Evolutionary conservation across 2,329 filamentous ascomycete genomes (phyloP).

Genomic region (Sclerotinia nivalis): DNA sequence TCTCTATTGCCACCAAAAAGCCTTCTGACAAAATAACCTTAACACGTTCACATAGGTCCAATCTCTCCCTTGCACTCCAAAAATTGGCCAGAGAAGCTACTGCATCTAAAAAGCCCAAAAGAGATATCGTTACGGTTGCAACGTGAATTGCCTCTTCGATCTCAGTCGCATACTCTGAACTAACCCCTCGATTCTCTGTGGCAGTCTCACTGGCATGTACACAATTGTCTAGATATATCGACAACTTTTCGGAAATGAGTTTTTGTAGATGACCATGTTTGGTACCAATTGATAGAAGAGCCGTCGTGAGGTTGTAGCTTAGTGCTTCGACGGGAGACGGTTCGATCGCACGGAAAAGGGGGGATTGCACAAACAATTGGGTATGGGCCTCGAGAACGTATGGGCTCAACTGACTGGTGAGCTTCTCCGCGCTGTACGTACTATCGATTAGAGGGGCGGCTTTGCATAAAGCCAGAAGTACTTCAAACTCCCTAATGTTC

Average conservation of each 20-base stretch:
- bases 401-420: constrained; percentile 75
- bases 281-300: constrained; percentile 77
- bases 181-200: constrained; percentile 54
- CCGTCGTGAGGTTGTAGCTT: constrained; percentile 74
- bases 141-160: constrained; percentile 68
- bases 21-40: constrained; percentile 76
- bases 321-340: constrained; percentile 88
- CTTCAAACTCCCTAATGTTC: constrained; percentile 88
- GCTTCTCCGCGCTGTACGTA: constrained; percentile 70
- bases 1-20: constrained; percentile 84
- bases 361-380: constrained; percentile 76
- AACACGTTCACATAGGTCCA: constrained; percentile 71
- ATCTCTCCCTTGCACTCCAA: constrained; percentile 74
- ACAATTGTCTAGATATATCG: constrained; percentile 73
- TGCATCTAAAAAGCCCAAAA: constrained; percentile 89
- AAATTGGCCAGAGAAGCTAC: constrained; percentile 76
- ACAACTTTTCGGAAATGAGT: constrained; percentile 65
- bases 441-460: constrained; percentile 75
- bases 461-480: constrained; percentile 87
- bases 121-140: constrained; percentile 75
- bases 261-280: constrained; percentile 70
- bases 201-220: constrained; percentile 59
- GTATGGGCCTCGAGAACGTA: constrained; percentile 84
- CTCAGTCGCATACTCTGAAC: constrained; percentile 54
- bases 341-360: constrained; percentile 78